A percentile compares a stretch with the other conserved stretches of the same genome.
phyloP scores from a whole-genome alignment of 495 filamentous ascomycete species.

The Filosporella fistucella region DNA sequence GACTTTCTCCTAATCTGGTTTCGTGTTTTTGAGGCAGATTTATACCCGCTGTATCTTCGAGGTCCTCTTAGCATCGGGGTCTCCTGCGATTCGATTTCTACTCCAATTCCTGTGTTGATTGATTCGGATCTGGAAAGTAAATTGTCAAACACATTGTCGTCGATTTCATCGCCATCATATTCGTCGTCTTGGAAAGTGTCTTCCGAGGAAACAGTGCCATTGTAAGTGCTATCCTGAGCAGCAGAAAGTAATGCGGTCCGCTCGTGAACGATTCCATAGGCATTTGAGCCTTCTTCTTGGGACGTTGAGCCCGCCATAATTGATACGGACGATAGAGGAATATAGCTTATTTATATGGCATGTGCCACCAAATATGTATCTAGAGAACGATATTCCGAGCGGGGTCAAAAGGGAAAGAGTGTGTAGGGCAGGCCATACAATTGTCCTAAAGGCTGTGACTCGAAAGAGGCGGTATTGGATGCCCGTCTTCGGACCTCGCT shows the following conservation, averaged over 20 bases:
- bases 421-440: too few species aligned
- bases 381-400: too few species aligned
- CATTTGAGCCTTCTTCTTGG: too few species aligned
- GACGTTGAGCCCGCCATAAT: too few species aligned
- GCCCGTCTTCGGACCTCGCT: too few species aligned
- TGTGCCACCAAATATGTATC: too few species aligned
- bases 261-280: too few species aligned
- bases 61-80: slow-evolving; percentile 28
- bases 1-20: slow-evolving; percentile 12
- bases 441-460: too few species aligned
- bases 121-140: slow-evolving; percentile 34
- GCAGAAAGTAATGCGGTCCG: slow-evolving; percentile 16
- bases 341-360: too few species aligned
- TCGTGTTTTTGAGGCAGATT: neutral
- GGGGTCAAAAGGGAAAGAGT: too few species aligned
- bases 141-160: slow-evolving; percentile 37
- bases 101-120: slow-evolving; percentile 25
- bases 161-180: slow-evolving; percentile 24
- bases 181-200: slow-evolving; percentile 13
- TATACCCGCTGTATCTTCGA: slow-evolving; percentile 10
- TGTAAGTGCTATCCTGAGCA: neutral
- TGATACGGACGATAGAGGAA: too few species aligned
- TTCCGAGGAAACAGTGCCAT: slow-evolving; percentile 1
- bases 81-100: slow-evolving; percentile 36
- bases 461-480: too few species aligned